Base-by-base conservation (phyloP, 2,329 filamentous ascomycete species). In the Fusarium clavum region DNA sequence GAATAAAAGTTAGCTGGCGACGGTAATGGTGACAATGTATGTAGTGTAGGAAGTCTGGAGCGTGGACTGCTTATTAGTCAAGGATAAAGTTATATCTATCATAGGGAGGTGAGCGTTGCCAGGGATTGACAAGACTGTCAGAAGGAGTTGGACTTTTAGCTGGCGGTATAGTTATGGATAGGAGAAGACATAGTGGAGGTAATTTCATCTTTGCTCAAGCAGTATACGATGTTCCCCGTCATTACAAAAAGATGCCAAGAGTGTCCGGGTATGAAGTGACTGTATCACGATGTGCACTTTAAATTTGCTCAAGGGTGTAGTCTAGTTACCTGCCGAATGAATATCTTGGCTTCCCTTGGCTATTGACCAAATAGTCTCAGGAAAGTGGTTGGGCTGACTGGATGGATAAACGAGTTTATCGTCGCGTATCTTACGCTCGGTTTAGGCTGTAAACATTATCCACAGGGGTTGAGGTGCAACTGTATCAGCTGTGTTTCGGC, bases 171-270 rank as follows among this genome's bases (percentile, higher is more conserved):
- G 51, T 41, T 44, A 52, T 32, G 55, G 30, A 64, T n/a, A 53
- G 38, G 49, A 20, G 65, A 53, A 27, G 65, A 53, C 38, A 64
- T 58, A 63, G 69, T 18, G 69, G 69, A 70, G 67, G 69, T 72
- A 72, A 70, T 71, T 65, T 69, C 64, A 70, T 61, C 34, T 67
- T 59, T 65, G 40, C 40, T 57, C 51, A 46, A 70, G 57, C 20
- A 16, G 46, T 69, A 56, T 29, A 66, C 51, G 41, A 41, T 30
- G 14, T n/a, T 45, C 25, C 27, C 43, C 44, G 30, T 24, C 53
- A 32, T 47, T 40, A 30, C 29, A 10, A 20, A 13, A 56, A 40
- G 43, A 40, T 40, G 46, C n/a, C 44, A 38, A 27, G 53, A 53
- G 6, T 54, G 12, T 24, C 13, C 12, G n/a, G 25, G 13, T 53